Conservation (phyloP, 2,329 filamentous ascomycete species). For the Chrysoporthe austroafricana region DNA sequence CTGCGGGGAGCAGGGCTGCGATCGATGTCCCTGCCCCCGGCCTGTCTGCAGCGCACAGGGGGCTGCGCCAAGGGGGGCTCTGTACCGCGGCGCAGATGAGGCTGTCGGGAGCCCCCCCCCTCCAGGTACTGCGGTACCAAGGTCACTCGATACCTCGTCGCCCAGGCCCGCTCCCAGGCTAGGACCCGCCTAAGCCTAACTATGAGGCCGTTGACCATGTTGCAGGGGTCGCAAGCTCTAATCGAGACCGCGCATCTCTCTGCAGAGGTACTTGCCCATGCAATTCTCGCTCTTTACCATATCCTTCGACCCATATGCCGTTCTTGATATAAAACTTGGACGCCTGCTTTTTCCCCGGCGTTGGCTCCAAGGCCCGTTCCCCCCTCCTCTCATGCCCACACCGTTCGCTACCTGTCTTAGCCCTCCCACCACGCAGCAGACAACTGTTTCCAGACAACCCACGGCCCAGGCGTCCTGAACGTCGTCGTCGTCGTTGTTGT, state of each 20-base stretch:
- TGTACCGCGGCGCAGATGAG: too few species aligned
- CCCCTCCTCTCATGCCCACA: background rate
- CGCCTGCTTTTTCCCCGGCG: background rate
- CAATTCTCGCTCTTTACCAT: background rate
- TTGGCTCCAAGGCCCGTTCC: background rate
- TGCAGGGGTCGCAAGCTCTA: background rate
- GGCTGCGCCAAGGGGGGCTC: background rate
- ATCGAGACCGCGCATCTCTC: background rate
- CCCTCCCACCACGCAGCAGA: background rate
- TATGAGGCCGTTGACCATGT: slow-evolving; percentile 4
- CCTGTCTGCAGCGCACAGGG: background rate
- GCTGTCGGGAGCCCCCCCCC: background rate
- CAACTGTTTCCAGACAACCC: background rate
- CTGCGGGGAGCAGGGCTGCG: background rate
- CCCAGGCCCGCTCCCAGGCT: background rate
- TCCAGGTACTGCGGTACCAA: background rate
- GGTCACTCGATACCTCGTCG: background rate
- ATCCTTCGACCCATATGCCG: background rate
- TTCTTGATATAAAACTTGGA: slow-evolving; percentile 1
- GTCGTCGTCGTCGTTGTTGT: background rate
- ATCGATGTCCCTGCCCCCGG: background rate
- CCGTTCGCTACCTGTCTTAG: background rate
- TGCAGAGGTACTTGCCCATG: background rate
- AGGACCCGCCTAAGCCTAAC: background rate
- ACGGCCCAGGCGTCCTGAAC: background rate